phyloP scores from a whole-genome alignment of 1,139 yeast species.

The Geotrichum bryndzae region DNA sequence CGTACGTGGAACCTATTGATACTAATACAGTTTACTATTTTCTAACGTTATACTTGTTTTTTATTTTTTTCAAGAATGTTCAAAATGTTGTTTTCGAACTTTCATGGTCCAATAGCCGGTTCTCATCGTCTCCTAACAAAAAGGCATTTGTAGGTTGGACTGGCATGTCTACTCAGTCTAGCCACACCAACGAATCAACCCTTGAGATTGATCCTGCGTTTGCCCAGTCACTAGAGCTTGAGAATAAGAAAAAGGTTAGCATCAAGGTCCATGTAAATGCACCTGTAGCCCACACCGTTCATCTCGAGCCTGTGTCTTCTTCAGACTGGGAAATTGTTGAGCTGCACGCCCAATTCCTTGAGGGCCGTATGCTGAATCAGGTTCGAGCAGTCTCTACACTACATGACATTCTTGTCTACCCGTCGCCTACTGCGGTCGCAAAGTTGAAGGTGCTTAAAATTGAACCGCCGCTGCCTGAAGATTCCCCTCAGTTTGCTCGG shows the following conservation, averaged over 20 bases:
- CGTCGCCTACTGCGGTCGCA: slow-evolving; percentile 62
- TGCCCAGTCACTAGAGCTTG: slow-evolving; percentile 42
- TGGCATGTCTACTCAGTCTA: slow-evolving; percentile 34
- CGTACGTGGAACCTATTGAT: slow-evolving; percentile 26
- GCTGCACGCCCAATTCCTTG: slow-evolving; percentile 70
- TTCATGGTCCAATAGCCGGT: slow-evolving; percentile 34
- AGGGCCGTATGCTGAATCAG: slow-evolving; percentile 68
- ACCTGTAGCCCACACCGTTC: slow-evolving; percentile 53
- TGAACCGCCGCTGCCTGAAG: slow-evolving; percentile 39
- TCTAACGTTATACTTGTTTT: not conserved
- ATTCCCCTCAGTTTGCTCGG: slow-evolving; percentile 43
- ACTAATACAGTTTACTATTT: not conserved
- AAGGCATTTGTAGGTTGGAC: slow-evolving; percentile 67
- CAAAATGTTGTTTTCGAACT: slow-evolving; percentile 58
- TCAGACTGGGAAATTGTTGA: slow-evolving; percentile 93
- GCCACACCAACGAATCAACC: slow-evolving; percentile 33
- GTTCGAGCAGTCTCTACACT: slow-evolving; percentile 64
- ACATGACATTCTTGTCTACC: slow-evolving; percentile 64
- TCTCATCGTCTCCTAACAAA: slow-evolving; percentile 25
- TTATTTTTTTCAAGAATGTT: slow-evolving; percentile 27
- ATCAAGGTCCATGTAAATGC: slow-evolving; percentile 40
- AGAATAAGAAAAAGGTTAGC: slow-evolving; percentile 42
- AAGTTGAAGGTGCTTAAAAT: slow-evolving; percentile 57
- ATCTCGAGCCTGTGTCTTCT: slow-evolving; percentile 68
- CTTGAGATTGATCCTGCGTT: slow-evolving; percentile 54